Evolutionary conservation across 1,284 basidiomycete species (phyloP).

Genomic region (Sporisorium scitamineum): DNA sequence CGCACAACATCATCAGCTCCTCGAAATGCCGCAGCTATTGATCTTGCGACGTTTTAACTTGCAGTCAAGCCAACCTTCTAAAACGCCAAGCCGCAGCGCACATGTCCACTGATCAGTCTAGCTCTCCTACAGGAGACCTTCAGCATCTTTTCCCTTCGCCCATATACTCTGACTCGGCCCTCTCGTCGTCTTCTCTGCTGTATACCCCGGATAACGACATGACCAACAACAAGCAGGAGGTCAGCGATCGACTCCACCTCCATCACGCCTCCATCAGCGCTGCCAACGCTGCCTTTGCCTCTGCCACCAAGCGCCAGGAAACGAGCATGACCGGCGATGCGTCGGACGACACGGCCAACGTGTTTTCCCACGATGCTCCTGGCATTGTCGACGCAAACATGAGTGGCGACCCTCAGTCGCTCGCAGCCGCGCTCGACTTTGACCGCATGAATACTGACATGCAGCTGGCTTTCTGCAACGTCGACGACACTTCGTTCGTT

Average conservation of each 20-base stretch:
- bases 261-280: slow-evolving; percentile 40
- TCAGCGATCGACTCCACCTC: slow-evolving; percentile 29
- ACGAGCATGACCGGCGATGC: slow-evolving; percentile 6
- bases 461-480: slow-evolving; percentile 18
- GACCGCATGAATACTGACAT: slow-evolving; percentile 38
- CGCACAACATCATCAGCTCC: not conserved
- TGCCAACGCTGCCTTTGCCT: slow-evolving; percentile 51
- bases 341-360: slow-evolving; percentile 17
- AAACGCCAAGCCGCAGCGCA: slow-evolving; percentile 11
- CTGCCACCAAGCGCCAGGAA: slow-evolving; percentile 35
- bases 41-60: slow-evolving; percentile 6
- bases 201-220: slow-evolving; percentile 53
- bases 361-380: slow-evolving; percentile 34
- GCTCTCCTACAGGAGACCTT: slow-evolving; percentile 41
- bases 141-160: slow-evolving; percentile 51
- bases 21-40: not conserved
- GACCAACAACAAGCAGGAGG: slow-evolving; percentile 14
- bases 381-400: slow-evolving; percentile 22
- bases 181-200: slow-evolving; percentile 43
- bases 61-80: not conserved
- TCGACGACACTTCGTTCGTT: slow-evolving; percentile 16
- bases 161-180: slow-evolving; percentile 49
- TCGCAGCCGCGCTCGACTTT: slow-evolving; percentile 48
- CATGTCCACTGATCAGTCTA: slow-evolving; percentile 44
- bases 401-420: slow-evolving; percentile 38